A percentile compares a stretch with the other conserved stretches of the same genome.
Conservation (phyloP, 192 early-diverging fungal species). For the Mortierella claussenii region DNA sequence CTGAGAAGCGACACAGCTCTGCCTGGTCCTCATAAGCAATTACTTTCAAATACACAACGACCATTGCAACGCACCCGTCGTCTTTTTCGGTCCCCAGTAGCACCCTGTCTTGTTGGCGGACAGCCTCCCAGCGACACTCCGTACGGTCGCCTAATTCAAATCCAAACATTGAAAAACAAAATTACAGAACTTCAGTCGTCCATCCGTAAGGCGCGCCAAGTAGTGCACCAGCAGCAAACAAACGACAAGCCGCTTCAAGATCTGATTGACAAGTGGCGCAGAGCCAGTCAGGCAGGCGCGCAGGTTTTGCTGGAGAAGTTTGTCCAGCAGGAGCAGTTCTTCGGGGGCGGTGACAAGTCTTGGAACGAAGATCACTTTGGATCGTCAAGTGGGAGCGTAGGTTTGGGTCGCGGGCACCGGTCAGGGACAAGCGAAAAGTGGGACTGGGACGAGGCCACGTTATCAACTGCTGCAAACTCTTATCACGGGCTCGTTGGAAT, state of each 20-base stretch:
- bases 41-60: too few species aligned
- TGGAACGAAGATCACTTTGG: neutral
- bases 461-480: too few species aligned
- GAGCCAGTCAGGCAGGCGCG: constrained; percentile 27
- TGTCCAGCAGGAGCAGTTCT: constrained; percentile 22
- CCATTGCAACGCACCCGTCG: too few species aligned
- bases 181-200: constrained; percentile 26
- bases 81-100: too few species aligned
- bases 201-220: constrained; percentile 25
- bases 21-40: too few species aligned
- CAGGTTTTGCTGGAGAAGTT: constrained; percentile 30
- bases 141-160: constrained; percentile 7
- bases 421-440: neutral
- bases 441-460: too few species aligned
- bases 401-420: too few species aligned
- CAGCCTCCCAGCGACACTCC: neutral
- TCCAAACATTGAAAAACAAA: constrained; percentile 8
- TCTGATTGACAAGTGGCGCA: constrained; percentile 33
- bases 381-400: neutral
- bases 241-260: constrained; percentile 23
- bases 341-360: constrained; percentile 2
- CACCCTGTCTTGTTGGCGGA: neutral
- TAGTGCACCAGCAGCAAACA: constrained; percentile 23
- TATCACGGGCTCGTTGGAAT: neutral
- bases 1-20: too few species aligned